Conservation (phyloP, 768 basidiomycete species). For the Mrakia frigida region DNA sequence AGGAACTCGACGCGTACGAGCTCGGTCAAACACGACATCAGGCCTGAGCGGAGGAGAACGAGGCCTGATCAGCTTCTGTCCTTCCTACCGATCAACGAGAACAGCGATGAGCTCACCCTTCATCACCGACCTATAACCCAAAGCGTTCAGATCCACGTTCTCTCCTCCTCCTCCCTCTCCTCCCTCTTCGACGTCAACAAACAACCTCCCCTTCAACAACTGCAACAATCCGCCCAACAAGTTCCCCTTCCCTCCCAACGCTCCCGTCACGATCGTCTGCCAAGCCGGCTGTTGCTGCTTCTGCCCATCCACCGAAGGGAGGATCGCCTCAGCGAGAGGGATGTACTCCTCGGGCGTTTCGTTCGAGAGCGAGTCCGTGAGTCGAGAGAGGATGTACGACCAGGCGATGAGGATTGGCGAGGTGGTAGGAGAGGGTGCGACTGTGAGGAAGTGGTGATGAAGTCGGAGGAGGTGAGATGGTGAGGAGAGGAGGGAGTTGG, state of each 20-base stretch:
- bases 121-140: constrained; percentile 71
- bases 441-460: constrained; percentile 60
- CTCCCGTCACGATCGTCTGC: constrained; percentile 7
- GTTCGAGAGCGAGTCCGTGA: constrained; percentile 47
- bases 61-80: neutral
- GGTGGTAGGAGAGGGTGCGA: constrained; percentile 57
- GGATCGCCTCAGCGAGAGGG: constrained; percentile 33
- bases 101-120: constrained; percentile 57
- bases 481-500: constrained; percentile 6
- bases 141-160: constrained; percentile 68
- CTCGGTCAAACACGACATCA: constrained; percentile 68
- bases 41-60: constrained; percentile 50
- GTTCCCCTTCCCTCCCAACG: neutral
- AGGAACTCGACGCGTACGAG: constrained; percentile 70
- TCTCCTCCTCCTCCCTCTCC: constrained; percentile 59
- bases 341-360: constrained; percentile 34
- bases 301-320: neutral
- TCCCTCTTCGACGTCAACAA: constrained; percentile 9
- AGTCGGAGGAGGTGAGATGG: constrained; percentile 43
- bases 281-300: constrained; percentile 1
- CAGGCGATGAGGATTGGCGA: constrained; percentile 71
- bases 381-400: constrained; percentile 75
- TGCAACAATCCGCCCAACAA: neutral
- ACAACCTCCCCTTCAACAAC: constrained; percentile 8
- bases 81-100: constrained; percentile 15